Conservation (phyloP, 345 rosid genomes). For the Luvunga scandens region DNA sequence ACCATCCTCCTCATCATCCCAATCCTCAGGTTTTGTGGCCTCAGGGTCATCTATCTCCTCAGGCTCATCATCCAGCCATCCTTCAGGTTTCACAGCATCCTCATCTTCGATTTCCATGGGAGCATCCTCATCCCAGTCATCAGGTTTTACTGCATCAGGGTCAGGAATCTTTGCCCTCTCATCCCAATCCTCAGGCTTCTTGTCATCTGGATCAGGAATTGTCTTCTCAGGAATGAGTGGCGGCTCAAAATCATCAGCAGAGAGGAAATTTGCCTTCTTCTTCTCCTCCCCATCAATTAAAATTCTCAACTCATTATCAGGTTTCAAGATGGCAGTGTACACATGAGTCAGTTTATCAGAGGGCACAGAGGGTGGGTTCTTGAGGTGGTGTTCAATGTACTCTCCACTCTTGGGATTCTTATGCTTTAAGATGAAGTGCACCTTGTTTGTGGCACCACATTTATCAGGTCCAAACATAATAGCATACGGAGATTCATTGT, state of each 20-base stretch:
- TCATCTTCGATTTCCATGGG: slow-evolving; percentile 80
- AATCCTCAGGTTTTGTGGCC: slow-evolving; percentile 83
- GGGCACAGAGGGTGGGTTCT: slow-evolving; percentile 76
- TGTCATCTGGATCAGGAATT: slow-evolving; percentile 87
- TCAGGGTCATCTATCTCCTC: slow-evolving; percentile 89
- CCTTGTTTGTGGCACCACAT: slow-evolving; percentile 86
- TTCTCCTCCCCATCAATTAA: slow-evolving; percentile 81
- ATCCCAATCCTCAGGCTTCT: slow-evolving; percentile 90
- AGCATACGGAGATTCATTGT: slow-evolving; percentile 75
- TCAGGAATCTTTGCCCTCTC: slow-evolving; percentile 82
- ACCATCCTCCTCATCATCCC: slow-evolving; percentile 97
- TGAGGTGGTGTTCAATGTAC: slow-evolving; percentile 77
- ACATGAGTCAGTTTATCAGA: slow-evolving; percentile 80
- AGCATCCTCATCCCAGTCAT: slow-evolving; percentile 95
- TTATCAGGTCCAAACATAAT: slow-evolving; percentile 96
- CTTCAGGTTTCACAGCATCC: slow-evolving; percentile 87
- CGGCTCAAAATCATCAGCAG: slow-evolving; percentile 78
- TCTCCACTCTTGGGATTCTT: slow-evolving; percentile 89
- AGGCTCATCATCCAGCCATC: slow-evolving; percentile 89
- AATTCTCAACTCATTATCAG: slow-evolving; percentile 62
- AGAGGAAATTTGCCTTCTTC: slow-evolving; percentile 68
- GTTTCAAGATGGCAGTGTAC: slow-evolving; percentile 75
- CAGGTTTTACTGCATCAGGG: slow-evolving; percentile 69
- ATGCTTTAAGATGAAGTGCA: slow-evolving; percentile 82
- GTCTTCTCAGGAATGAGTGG: slow-evolving; percentile 74